phyloP scores from a whole-genome alignment of 2,329 filamentous ascomycete genomes.

The Beauveria bassiana region DNA sequence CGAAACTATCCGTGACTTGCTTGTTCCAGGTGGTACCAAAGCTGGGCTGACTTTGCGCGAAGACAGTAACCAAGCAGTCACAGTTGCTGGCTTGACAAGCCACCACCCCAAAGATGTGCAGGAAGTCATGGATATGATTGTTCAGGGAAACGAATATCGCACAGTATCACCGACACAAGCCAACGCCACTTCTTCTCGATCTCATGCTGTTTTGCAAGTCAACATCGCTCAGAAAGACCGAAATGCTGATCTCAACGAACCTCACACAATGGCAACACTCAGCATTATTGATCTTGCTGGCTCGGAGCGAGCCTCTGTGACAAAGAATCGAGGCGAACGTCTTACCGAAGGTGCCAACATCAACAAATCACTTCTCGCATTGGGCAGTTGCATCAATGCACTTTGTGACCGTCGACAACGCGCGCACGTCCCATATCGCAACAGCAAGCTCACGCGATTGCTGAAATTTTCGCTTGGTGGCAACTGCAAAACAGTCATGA shows the following conservation, averaged over 20 bases:
- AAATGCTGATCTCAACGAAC: slow-evolving; percentile 86
- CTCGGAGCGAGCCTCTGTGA: slow-evolving; percentile 91
- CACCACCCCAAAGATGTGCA: slow-evolving; percentile 86
- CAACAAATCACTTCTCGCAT: slow-evolving; percentile 92
- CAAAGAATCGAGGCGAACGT: slow-evolving; percentile 89
- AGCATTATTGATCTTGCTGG: slow-evolving; percentile 97
- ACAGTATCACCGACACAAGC: slow-evolving; percentile 96
- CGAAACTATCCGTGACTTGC: slow-evolving; percentile 90
- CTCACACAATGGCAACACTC: slow-evolving; percentile 94
- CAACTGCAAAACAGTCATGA: slow-evolving; percentile 99
- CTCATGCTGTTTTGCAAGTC: slow-evolving; percentile 94
- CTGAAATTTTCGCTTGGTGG: slow-evolving; percentile 96
- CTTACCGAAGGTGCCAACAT: slow-evolving; percentile 95
- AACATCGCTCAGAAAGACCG: slow-evolving; percentile 92
- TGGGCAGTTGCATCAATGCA: slow-evolving; percentile 97
- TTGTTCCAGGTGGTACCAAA: slow-evolving; percentile 79
- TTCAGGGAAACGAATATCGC: slow-evolving; percentile 85
- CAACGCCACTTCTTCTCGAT: slow-evolving; percentile 94
- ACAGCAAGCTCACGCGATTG: slow-evolving; percentile 91
- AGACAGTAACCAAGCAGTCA: slow-evolving; percentile 88
- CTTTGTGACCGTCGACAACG: slow-evolving; percentile 87
- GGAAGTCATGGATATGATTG: slow-evolving; percentile 99
- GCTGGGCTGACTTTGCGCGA: slow-evolving; percentile 85
- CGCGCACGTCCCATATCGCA: slow-evolving; percentile 93
- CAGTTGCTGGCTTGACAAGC: slow-evolving; percentile 82